Evolutionary conservation across 164 flowering plant species (phyloP), one percentile per base, ranked within the genome.

Genomic region (Nelumbo lutea): DNA sequence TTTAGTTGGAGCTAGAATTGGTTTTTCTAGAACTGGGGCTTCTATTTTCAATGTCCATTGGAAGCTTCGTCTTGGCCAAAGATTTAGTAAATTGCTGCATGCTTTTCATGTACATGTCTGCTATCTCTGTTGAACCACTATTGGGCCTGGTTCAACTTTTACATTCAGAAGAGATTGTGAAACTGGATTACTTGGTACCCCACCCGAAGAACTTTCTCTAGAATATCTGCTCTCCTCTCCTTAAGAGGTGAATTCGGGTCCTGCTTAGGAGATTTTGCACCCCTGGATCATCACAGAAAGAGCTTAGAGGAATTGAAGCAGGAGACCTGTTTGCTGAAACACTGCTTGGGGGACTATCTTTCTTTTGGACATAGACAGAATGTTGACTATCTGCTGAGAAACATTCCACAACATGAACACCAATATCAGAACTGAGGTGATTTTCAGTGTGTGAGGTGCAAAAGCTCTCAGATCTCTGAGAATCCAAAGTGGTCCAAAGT

Each of bases 11-110:
- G 71, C 74, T 81, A 4, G 87, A 82, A 70, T 76, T 53, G 57
- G 14, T 15, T 11, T 4, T 77, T 64, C 68, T 85, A 0, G 87
- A 83, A 67, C 70, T 74, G 51, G 84, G 44, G 42, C 82, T 61
- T 64, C 76, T 81, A 57, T 61, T 77, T 38, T 82, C 88, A 14
- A 83, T 57, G 77, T 89, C 90, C 79, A 88, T 14, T 6, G 94
- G 94, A n/a, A 89, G 91, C 82, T 89, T 89, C 94, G 87, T 89
- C 66, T 87, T 87, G 0, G 88, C 94, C 77, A 89, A 67, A 6
- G 94, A 89, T 67, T 89, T 90, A 0, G 94, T 89, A 61, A 89
- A 87, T 60, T 89, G 88, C 79, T 89, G 91, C 94, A 87, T 89
- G 75, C 94, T 89, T 70, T 83, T 89, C 88, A 85, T 83, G 78